Percentiles rank a stretch among this genome's conserved stretches.
These are phyloP conservation scores for Sonneratia alba DNA, from an alignment of 345 rosid genomes.

Conservation along the genomic window DNA sequence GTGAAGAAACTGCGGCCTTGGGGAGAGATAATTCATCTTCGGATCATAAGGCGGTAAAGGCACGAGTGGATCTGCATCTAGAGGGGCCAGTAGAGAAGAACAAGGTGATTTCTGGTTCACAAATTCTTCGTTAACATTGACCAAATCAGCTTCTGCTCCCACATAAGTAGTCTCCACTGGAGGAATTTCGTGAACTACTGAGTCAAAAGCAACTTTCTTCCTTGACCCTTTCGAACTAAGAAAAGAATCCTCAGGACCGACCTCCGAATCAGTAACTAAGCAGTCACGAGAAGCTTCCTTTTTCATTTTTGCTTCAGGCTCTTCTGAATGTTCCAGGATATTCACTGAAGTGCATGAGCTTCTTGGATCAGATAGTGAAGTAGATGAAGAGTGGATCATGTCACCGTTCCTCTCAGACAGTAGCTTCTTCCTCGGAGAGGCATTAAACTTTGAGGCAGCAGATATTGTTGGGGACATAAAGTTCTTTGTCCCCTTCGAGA, in stretches of 20 bases:
- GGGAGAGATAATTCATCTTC: constrained; percentile 46
- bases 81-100: constrained; percentile 31
- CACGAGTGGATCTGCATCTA: constrained; percentile 48
- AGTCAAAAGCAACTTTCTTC: constrained; percentile 15
- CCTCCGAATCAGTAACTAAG: constrained; percentile 23
- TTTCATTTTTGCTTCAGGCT: constrained; percentile 15
- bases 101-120: constrained; percentile 22
- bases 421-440: constrained; percentile 69
- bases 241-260: constrained; percentile 6
- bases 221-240: constrained; percentile 7
- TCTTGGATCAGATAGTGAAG: constrained; percentile 31
- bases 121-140: constrained; percentile 34
- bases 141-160: constrained; percentile 17
- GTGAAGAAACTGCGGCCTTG: constrained; percentile 55
- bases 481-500: constrained; percentile 29
- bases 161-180: neutral
- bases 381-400: constrained; percentile 29
- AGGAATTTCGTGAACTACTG: constrained; percentile 11
- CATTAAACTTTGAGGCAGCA: constrained; percentile 60
- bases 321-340: constrained; percentile 21
- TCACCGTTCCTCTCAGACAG: constrained; percentile 53
- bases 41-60: constrained; percentile 51
- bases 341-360: constrained; percentile 13
- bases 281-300: constrained; percentile 27
- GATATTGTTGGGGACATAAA: constrained; percentile 77